Evolutionary conservation across 2,329 filamentous ascomycete species (phyloP).

Genomic region (Sarocladiaceae sp.): DNA sequence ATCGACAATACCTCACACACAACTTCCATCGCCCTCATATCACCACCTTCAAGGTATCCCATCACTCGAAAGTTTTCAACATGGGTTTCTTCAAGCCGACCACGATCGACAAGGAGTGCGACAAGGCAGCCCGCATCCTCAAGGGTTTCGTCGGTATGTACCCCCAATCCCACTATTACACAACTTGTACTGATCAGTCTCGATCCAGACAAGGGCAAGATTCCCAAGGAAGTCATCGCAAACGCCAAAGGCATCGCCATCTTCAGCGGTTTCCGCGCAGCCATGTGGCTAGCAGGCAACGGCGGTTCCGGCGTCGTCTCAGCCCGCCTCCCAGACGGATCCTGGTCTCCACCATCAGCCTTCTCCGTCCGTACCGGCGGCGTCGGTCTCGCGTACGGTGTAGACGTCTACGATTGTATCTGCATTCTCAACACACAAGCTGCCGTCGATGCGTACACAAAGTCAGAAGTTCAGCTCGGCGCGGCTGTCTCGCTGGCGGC

Average conservation of each 20-base stretch:
- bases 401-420: slow-evolving; percentile 75
- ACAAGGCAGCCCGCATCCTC: slow-evolving; percentile 71
- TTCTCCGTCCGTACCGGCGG: slow-evolving; percentile 68
- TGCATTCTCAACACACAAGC: slow-evolving; percentile 66
- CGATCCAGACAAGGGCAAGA: slow-evolving; percentile 18
- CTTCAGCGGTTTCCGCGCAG: slow-evolving; percentile 56
- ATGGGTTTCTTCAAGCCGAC: slow-evolving; percentile 45
- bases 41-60: background rate
- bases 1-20: background rate
- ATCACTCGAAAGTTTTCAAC: background rate
- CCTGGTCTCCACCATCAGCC: slow-evolving; percentile 67
- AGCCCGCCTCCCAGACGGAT: slow-evolving; percentile 45
- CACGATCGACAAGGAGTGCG: slow-evolving; percentile 67
- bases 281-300: slow-evolving; percentile 53
- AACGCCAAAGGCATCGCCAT: slow-evolving; percentile 54
- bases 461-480: slow-evolving; percentile 60
- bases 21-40: background rate
- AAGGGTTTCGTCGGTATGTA: slow-evolving; percentile 64
- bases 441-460: slow-evolving; percentile 64
- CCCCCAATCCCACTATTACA: background rate
- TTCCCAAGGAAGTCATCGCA: slow-evolving; percentile 40
- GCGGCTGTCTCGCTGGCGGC: slow-evolving; percentile 64
- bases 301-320: slow-evolving; percentile 52
- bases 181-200: background rate
- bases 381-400: slow-evolving; percentile 64